phyloP scores from a whole-genome alignment of 2,329 filamentous ascomycete species.

The Cercospora brassicicola region DNA sequence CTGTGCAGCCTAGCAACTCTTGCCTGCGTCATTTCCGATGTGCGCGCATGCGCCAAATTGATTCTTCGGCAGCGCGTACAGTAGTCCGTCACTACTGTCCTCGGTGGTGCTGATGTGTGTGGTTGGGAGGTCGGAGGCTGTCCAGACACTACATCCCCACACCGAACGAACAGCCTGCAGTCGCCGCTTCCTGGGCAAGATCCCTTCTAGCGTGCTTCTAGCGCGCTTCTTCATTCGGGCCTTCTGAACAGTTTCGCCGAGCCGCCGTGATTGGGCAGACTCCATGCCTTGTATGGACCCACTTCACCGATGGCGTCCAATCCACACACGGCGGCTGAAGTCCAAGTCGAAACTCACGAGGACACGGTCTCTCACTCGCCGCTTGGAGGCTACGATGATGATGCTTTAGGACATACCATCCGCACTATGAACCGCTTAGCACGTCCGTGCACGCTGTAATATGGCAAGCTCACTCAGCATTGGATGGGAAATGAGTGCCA shows the following conservation, averaged over 20 bases:
- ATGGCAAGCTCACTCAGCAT: background rate
- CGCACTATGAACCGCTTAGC: background rate
- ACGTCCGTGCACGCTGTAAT: background rate
- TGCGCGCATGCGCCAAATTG: background rate
- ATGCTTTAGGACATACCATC: background rate
- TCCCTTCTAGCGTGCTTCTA: constrained; percentile 9
- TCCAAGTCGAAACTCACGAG: background rate
- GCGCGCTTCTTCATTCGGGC: constrained; percentile 11
- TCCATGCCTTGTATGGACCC: background rate
- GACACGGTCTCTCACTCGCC: background rate
- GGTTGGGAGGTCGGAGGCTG: constrained; percentile 1
- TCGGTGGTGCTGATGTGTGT: background rate
- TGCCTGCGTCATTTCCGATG: background rate
- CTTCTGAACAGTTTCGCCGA: constrained; percentile 2
- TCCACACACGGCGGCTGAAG: background rate
- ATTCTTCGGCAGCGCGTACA: background rate
- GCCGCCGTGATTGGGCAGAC: constrained; percentile 9
- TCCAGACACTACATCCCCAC: background rate
- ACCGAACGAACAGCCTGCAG: constrained; percentile 1
- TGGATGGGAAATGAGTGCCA: background rate
- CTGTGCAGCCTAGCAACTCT: background rate
- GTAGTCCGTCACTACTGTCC: background rate
- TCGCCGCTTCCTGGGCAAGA: constrained; percentile 1
- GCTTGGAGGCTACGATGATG: background rate
- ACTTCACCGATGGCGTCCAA: background rate